phyloP scores from a whole-genome alignment of 768 basidiomycete genomes.

The Termitomyces sp. region DNA sequence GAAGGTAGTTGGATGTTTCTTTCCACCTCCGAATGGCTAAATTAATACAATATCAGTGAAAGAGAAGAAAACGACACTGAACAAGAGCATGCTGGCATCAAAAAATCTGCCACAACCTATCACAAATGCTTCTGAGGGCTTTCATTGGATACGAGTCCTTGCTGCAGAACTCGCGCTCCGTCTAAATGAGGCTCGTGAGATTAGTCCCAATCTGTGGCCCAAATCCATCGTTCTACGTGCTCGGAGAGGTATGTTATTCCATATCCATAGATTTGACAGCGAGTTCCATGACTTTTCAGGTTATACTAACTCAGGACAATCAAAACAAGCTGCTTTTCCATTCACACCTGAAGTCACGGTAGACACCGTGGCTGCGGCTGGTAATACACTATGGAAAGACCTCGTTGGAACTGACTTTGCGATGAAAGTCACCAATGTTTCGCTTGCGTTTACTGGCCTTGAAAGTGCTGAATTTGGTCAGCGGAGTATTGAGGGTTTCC shows the following conservation, averaged over 20 bases:
- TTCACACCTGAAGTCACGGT: constrained; percentile 72
- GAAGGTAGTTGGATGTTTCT: constrained; percentile 58
- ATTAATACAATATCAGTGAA: constrained; percentile 62
- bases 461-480: constrained; percentile 77
- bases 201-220: constrained; percentile 80
- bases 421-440: constrained; percentile 71
- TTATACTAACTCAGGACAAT: constrained; percentile 60
- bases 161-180: constrained; percentile 87
- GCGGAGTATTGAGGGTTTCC: constrained; percentile 84
- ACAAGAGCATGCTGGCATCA: constrained; percentile 94
- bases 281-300: constrained; percentile 36
- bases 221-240: constrained; percentile 83
- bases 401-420: constrained; percentile 55
- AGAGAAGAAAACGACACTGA: constrained; percentile 74
- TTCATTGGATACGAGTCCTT: constrained; percentile 89
- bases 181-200: constrained; percentile 75
- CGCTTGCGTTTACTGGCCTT: constrained; percentile 75
- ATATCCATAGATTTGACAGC: background rate
- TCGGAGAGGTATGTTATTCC: constrained; percentile 54
- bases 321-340: constrained; percentile 87
- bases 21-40: background rate
- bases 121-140: constrained; percentile 68
- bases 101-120: constrained; percentile 88
- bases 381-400: constrained; percentile 84
- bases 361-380: constrained; percentile 72